Percentiles rank a stretch among this genome's conserved stretches.
These are phyloP conservation scores for Lithospermum erythrorhizon DNA, from an alignment of 257 asterid species.

Conservation along the genomic window DNA sequence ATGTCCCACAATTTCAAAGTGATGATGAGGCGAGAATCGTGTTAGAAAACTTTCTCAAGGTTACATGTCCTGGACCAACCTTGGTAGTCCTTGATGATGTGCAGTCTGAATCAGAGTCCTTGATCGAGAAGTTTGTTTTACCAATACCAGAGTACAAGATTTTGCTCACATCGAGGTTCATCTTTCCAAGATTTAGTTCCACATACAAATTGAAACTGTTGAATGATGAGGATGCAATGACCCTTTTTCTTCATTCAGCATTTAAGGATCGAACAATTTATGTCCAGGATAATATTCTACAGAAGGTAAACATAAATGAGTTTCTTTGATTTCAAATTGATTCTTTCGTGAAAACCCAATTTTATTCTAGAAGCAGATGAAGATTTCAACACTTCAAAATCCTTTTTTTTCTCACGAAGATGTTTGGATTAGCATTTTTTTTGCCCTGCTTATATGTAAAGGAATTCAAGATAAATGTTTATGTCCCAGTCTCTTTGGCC, in stretches of 20 bases:
- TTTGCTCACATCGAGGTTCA: conserved; percentile 26
- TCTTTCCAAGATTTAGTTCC: conserved; percentile 13
- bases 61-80: conserved; percentile 3
- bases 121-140: conserved; percentile 14
- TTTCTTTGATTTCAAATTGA: background rate
- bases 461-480: too few species aligned
- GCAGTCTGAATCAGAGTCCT: conserved; percentile 16
- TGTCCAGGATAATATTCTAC: conserved; percentile 16
- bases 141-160: conserved; percentile 15
- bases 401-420: too few species aligned
- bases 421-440: too few species aligned
- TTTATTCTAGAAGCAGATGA: too few species aligned
- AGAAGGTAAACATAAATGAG: conserved; percentile 15
- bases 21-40: conserved; percentile 19
- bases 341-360: too few species aligned
- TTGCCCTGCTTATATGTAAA: too few species aligned
- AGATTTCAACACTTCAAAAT: too few species aligned
- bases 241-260: conserved; percentile 19
- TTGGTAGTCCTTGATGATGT: conserved; percentile 33
- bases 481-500: too few species aligned
- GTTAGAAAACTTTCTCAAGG: conserved; percentile 10
- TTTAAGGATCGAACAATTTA: conserved; percentile 15
- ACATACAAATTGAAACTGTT: conserved; percentile 21
- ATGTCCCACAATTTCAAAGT: conserved; percentile 11
- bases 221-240: conserved; percentile 18